phyloP scores from a whole-genome alignment of 805 yeast genomes.

The Candida rishiriensis region DNA sequence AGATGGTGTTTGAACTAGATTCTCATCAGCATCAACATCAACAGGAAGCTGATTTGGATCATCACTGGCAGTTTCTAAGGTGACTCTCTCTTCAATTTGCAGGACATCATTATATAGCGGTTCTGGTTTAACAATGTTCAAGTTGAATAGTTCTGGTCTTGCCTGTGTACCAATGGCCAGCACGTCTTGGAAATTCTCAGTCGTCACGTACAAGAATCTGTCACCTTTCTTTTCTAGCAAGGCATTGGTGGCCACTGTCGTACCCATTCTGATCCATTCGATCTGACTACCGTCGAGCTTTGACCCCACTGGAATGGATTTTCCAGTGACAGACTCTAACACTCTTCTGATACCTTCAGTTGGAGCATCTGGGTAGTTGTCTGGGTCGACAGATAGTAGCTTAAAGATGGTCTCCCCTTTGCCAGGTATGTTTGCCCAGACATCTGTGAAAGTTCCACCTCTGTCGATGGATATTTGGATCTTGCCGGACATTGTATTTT shows the following conservation, averaged over 20 bases:
- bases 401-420: constrained; percentile 34
- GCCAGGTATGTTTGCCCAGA: constrained; percentile 40
- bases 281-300: constrained; percentile 17
- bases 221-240: constrained; percentile 20
- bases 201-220: constrained; percentile 19
- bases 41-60: constrained; percentile 18
- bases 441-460: constrained; percentile 47
- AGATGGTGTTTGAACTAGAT: constrained; percentile 8
- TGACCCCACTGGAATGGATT: constrained; percentile 13
- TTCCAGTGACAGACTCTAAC: constrained; percentile 14
- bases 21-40: constrained; percentile 11
- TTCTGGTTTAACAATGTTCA: constrained; percentile 15
- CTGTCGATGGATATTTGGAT: constrained; percentile 15
- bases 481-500: background rate
- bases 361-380: constrained; percentile 23
- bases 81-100: constrained; percentile 18
- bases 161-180: constrained; percentile 31
- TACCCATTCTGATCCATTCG: constrained; percentile 24
- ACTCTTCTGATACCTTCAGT: constrained; percentile 24
- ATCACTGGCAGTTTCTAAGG: constrained; percentile 23
- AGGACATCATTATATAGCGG: constrained; percentile 14
- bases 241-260: constrained; percentile 25
- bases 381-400: constrained; percentile 22
- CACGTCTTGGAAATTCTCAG: constrained; percentile 29
- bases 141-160: constrained; percentile 21